phyloP scores from a whole-genome alignment of 345 rosid genomes.

The Linum trigynum region DNA sequence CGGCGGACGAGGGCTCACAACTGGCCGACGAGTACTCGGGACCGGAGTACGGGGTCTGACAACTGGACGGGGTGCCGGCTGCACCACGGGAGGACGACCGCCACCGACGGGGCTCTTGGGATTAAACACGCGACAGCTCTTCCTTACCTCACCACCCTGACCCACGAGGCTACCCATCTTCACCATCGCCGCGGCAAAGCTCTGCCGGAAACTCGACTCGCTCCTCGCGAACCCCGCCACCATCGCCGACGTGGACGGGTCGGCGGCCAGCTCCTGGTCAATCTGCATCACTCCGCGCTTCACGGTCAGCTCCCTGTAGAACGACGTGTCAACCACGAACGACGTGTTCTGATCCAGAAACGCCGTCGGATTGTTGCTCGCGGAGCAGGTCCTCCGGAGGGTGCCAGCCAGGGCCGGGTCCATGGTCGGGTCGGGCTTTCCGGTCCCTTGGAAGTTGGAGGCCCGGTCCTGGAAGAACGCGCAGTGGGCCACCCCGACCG shows the following conservation, averaged over 20 bases:
- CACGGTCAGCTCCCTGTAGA: slow-evolving; percentile 30
- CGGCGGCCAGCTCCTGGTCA: slow-evolving; percentile 51
- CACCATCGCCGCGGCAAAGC: slow-evolving; percentile 53
- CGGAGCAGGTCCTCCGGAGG: slow-evolving; percentile 31
- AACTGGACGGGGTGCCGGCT: not conserved
- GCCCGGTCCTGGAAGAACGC: slow-evolving; percentile 47
- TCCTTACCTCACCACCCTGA: slow-evolving; percentile 47
- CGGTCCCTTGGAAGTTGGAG: slow-evolving; percentile 32
- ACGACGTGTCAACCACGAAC: slow-evolving; percentile 39
- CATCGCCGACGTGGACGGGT: slow-evolving; percentile 29
- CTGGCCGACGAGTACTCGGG: not conserved
- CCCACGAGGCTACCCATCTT: slow-evolving; percentile 53
- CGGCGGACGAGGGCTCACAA: not conserved
- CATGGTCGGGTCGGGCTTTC: slow-evolving; percentile 44
- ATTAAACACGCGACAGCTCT: slow-evolving; percentile 49
- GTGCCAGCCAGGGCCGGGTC: slow-evolving; percentile 31
- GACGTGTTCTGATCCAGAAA: slow-evolving; percentile 56
- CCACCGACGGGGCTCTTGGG: not conserved
- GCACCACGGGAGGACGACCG: not conserved
- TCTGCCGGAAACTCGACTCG: slow-evolving; percentile 20
- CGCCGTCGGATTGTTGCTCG: slow-evolving; percentile 33
- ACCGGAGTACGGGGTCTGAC: not conserved
- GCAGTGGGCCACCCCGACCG: slow-evolving; percentile 66
- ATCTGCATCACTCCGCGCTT: slow-evolving; percentile 48
- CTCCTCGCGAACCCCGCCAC: slow-evolving; percentile 36